Evolutionary conservation across 352 stramenopile genomes (phyloP).

Genomic region (Phytophthora macrochlamydospora): DNA sequence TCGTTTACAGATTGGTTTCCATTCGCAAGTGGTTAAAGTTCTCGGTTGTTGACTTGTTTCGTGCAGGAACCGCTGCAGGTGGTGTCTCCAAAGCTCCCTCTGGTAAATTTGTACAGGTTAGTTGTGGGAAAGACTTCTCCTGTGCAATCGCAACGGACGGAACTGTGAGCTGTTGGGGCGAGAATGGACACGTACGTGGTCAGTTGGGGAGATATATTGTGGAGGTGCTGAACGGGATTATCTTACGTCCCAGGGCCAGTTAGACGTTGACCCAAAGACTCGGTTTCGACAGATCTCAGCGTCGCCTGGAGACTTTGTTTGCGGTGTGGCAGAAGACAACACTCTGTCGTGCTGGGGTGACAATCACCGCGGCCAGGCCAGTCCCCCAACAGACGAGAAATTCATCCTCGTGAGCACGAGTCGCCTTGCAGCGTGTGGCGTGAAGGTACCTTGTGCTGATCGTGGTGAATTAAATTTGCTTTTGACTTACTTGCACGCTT

Average conservation of each 20-base stretch:
- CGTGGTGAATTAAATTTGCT: conserved; percentile 1
- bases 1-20: background rate
- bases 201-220: background rate
- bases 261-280: conserved; percentile 40
- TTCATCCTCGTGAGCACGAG: conserved; percentile 76
- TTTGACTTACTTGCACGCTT: conserved; percentile 10
- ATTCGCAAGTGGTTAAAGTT: background rate
- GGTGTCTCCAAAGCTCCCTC: conserved; percentile 41
- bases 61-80: conserved; percentile 37
- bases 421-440: conserved; percentile 60
- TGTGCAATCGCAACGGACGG: conserved; percentile 62
- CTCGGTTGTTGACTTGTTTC: background rate
- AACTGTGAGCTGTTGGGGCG: conserved; percentile 62
- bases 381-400: conserved; percentile 45
- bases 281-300: conserved; percentile 72
- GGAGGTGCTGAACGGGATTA: background rate
- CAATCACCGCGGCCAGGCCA: conserved; percentile 67
- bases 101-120: conserved; percentile 81
- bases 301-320: conserved; percentile 65
- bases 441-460: conserved; percentile 40
- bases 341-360: conserved; percentile 75
- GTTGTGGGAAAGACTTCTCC: conserved; percentile 70
- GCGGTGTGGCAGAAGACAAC: conserved; percentile 62
- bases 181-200: conserved; percentile 56
- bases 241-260: conserved; percentile 44